These are phyloP conservation scores for Thraustotheca clavata DNA, from an alignment of 352 stramenopile genomes.

Conservation along the genomic window DNA sequence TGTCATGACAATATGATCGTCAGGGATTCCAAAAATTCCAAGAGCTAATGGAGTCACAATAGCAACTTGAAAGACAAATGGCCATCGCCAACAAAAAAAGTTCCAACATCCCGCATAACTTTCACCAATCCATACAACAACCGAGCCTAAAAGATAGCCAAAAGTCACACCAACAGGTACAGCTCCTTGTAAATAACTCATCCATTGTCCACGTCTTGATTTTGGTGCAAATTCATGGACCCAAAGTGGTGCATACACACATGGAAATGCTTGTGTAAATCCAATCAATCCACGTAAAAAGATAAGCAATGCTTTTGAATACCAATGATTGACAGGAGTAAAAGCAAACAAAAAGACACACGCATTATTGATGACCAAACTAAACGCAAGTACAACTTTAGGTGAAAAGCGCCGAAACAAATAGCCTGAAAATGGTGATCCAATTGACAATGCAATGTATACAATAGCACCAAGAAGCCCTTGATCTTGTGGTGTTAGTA, in stretches of 20 bases:
- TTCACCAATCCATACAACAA: slow-evolving; percentile 49
- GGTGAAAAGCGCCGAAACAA: slow-evolving; percentile 72
- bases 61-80: slow-evolving; percentile 70
- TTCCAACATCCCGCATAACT: slow-evolving; percentile 3
- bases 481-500: slow-evolving; percentile 65
- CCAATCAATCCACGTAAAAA: slow-evolving; percentile 57
- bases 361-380: slow-evolving; percentile 70
- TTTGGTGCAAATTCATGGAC: slow-evolving; percentile 79
- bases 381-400: slow-evolving; percentile 51
- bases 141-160: slow-evolving; percentile 65
- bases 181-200: slow-evolving; percentile 77
- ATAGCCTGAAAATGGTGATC: slow-evolving; percentile 69
- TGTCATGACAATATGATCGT: slow-evolving; percentile 54
- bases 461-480: slow-evolving; percentile 71
- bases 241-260: slow-evolving; percentile 79
- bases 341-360: slow-evolving; percentile 64
- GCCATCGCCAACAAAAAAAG: slow-evolving; percentile 78
- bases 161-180: slow-evolving; percentile 69
- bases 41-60: slow-evolving; percentile 64
- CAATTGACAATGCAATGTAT: slow-evolving; percentile 74
- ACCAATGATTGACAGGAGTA: slow-evolving; percentile 46
- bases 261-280: slow-evolving; percentile 73
- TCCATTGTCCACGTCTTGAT: slow-evolving; percentile 59
- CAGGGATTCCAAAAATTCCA: slow-evolving; percentile 71
- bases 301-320: slow-evolving; percentile 73